A percentile compares a stretch with the other conserved stretches of the same genome.
phyloP scores from a whole-genome alignment of 129 eudicot genomes.

The Flaveria sonorensis region DNA sequence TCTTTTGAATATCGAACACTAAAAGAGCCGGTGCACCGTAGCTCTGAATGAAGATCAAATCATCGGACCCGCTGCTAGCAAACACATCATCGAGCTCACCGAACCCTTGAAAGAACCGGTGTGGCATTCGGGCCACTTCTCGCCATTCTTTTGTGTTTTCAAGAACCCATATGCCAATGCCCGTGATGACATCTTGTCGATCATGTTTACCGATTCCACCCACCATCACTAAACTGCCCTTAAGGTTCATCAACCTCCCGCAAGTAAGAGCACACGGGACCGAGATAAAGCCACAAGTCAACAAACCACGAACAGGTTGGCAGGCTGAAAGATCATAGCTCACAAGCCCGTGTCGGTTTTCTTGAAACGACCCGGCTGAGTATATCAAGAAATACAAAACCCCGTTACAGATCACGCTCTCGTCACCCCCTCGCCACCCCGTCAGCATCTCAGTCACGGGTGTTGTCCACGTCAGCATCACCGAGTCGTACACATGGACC shows the following conservation, averaged over 20 bases:
- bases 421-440: slow-evolving; percentile 96
- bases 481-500: slow-evolving; percentile 70
- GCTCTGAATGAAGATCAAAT: slow-evolving; percentile 82
- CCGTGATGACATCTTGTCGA: slow-evolving; percentile 77
- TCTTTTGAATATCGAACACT: slow-evolving; percentile 60
- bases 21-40: slow-evolving; percentile 90
- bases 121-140: slow-evolving; percentile 91
- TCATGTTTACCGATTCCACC: slow-evolving; percentile 94
- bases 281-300: slow-evolving; percentile 54
- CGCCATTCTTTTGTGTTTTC: slow-evolving; percentile 70
- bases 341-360: slow-evolving; percentile 70
- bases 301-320: slow-evolving; percentile 32
- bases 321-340: slow-evolving; percentile 50
- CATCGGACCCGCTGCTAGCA: slow-evolving; percentile 90
- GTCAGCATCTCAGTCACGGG: slow-evolving; percentile 59
- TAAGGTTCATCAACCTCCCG: slow-evolving; percentile 90
- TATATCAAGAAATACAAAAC: slow-evolving; percentile 77
- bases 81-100: slow-evolving; percentile 97
- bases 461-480: slow-evolving; percentile 61
- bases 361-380: slow-evolving; percentile 60
- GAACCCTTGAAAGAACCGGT: slow-evolving; percentile 81
- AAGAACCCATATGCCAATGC: slow-evolving; percentile 86
- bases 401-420: slow-evolving; percentile 79
- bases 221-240: slow-evolving; percentile 81
- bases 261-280: slow-evolving; percentile 90